These are phyloP conservation scores for Venturia effusa DNA, from an alignment of 2,329 filamentous ascomycete species.

Conservation along the genomic window DNA sequence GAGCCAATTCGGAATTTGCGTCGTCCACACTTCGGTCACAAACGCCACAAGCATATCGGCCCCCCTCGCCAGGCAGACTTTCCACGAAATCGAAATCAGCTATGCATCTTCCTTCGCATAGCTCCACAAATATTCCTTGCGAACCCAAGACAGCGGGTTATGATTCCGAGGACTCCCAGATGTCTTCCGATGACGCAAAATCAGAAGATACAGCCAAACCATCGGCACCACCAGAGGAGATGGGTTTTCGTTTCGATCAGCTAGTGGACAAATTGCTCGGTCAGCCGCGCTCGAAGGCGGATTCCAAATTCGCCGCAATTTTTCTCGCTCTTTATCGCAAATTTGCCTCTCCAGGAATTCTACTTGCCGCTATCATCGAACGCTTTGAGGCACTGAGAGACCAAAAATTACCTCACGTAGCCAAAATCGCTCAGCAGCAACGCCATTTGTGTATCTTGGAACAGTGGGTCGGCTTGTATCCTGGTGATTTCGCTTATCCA, in stretches of 20 bases:
- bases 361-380: constrained; percentile 68
- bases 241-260: constrained; percentile 42
- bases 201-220: constrained; percentile 2
- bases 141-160: constrained; percentile 3
- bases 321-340: constrained; percentile 92
- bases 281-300: constrained; percentile 72
- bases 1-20: constrained; percentile 35
- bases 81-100: constrained; percentile 10
- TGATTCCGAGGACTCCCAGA: constrained; percentile 1
- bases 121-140: not conserved
- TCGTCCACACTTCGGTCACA: not conserved
- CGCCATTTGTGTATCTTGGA: constrained; percentile 75
- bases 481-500: constrained; percentile 80
- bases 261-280: constrained; percentile 75
- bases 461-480: constrained; percentile 82
- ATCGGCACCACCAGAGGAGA: constrained; percentile 42
- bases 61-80: constrained; percentile 14
- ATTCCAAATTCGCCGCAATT: constrained; percentile 76
- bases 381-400: constrained; percentile 56
- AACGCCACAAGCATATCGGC: constrained; percentile 11
- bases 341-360: constrained; percentile 70
- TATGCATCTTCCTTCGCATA: constrained; percentile 3
- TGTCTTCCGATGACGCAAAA: constrained; percentile 14
- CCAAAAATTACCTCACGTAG: constrained; percentile 58
- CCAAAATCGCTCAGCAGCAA: constrained; percentile 69